phyloP scores from a whole-genome alignment of 495 filamentous ascomycete species.

The Delitschia confertaspora region DNA sequence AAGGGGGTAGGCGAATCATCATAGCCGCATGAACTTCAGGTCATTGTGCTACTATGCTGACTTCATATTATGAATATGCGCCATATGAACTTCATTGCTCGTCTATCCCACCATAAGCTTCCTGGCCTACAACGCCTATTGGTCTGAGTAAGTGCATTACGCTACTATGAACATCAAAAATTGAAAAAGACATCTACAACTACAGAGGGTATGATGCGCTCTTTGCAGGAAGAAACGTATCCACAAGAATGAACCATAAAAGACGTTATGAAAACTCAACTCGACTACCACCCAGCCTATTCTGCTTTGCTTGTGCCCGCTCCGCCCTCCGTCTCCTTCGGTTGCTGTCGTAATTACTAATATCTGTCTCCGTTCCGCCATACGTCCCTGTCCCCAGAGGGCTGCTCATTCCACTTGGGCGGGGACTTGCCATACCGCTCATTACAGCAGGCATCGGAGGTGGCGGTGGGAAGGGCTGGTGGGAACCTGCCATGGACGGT shows the following conservation, averaged over 20 bases:
- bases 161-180: no score
- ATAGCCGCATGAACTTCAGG: background rate
- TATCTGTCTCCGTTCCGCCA: constrained; percentile 34
- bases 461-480: constrained; percentile 23
- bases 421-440: no score
- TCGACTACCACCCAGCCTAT: constrained; percentile 23
- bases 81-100: no score
- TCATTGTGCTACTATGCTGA: background rate
- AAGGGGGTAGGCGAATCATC: background rate
- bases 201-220: no score
- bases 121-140: no score
- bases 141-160: no score
- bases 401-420: constrained; percentile 26
- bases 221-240: background rate
- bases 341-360: constrained; percentile 36
- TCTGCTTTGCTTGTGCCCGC: constrained; percentile 30
- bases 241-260: background rate
- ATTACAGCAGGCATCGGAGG: constrained; percentile 22
- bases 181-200: no score
- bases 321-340: constrained; percentile 34
- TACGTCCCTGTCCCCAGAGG: constrained; percentile 24
- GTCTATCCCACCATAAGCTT: no score
- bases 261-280: constrained; percentile 32
- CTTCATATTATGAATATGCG: background rate
- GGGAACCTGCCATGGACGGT: no score